Evolutionary conservation across 176 grass and related monocot genomes (phyloP), one percentile per base, ranked within the genome.

Genomic region (Oryza coarctata): DNA sequence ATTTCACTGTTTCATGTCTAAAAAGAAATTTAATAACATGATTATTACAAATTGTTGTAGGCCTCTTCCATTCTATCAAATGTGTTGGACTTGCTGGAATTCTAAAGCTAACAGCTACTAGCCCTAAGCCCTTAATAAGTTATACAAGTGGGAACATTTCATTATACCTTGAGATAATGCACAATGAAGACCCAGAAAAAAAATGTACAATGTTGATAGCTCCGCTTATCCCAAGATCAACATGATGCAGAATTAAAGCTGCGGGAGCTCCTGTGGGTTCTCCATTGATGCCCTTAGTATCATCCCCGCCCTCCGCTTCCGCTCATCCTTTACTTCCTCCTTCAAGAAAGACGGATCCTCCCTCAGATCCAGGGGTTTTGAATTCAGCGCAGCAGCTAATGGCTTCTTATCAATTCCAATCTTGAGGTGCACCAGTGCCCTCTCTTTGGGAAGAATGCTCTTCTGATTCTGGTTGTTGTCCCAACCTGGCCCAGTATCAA

Each of bases 201-300:
- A 41, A 61, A 85, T 63, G 63, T 76, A 32, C 29, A 89, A 69
- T 62, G 58, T 41, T 74, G 12, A 55, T 70, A 76, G 71, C 43
- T 40, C 82, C 76, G 63, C 32, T 25, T n/a, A 68, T 32, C 43
- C 29, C 64, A 76, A n/a, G n/a, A 75, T 75, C 49, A 47, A 58
- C 75, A 63, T 52, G 64, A 87, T 70, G 84, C 75, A 63, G 50
- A 20, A 70, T 83, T 12, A 90, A 73, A 87, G 80, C 64, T 90
- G 88, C 28, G 74, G 23, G 33, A 90, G 88, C 52, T 90, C 88
- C 20, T 87, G 84, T 14, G 87, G 81, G 68, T 89, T 91, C 72
- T 97, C 94, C 52, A 97, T 94, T 35, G 91, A 86, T 84, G 84
- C 87, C 75, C 89, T 94, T 7, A 97, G 71, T 91, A 94, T 94